Base-by-base conservation (phyloP, 257 asterid species). In the Solanum clarkiae region DNA sequence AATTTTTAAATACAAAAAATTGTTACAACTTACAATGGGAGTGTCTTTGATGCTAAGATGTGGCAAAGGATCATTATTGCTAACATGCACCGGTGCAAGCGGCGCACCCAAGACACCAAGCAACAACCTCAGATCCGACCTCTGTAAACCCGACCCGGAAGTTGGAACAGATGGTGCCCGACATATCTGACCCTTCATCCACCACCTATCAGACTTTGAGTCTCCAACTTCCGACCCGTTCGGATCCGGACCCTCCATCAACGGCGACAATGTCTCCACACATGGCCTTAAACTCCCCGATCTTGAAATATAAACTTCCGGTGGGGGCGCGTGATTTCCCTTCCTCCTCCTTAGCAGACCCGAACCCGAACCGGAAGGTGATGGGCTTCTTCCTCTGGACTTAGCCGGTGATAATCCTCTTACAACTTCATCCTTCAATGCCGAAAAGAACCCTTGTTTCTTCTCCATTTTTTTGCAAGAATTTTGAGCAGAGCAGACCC, bases 41-140 rank as follows among this genome's bases (percentile, higher is more conserved):
- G 88, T 86, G 63, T 88, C 80, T 84, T 88, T 88, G 86, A 88
- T 70, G 81, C 87, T 83, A 45, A 86, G 85, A 68, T 88, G 90
- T 57, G 90, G 88, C 86, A 93, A 81, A 71, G 94, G 93, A 86
- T 92, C 92, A 51, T 1, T 83, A 84, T 87, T 89, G 91, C 91
- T 93, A 86, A 94, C 95, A 91, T 92, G 98, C 89, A 94, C 93
- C 16, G 98, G 98, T 4, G 97, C 94, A 10, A 94, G 90, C 85
- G 97, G 98, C 85, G 98, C 95, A 57, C 95, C 98, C 63, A 94
- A 86, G 4, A 93, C 95, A 42, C 98, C 97, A 60, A 94, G 98
- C 17, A 94, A 89, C 87, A 94, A 87, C 91, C 95, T 89, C 86
- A 94, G 94, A 91, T 94, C 98, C 84, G 98, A 90, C 92, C 94